Evolutionary conservation across 2,329 filamentous ascomycete genomes (phyloP).

Genomic region (Aciculosporium take): DNA sequence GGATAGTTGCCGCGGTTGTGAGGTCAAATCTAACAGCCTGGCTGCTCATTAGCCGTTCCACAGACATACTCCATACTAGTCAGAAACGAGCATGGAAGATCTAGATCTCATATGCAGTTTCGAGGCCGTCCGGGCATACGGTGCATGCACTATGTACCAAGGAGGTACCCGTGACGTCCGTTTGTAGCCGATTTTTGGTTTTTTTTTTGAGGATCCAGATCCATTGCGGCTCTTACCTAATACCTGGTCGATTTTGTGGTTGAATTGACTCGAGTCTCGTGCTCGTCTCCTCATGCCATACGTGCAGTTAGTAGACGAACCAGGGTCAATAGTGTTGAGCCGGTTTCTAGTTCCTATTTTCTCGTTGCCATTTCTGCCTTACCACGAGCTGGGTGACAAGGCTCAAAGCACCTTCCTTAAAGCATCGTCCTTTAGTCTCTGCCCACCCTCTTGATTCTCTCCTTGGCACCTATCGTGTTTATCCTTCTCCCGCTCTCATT

Average conservation of each 20-base stretch:
- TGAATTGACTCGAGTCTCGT: no score
- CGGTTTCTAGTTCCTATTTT: background rate
- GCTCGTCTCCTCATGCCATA: background rate
- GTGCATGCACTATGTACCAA: background rate
- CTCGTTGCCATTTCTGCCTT: background rate
- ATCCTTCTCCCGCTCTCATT: background rate
- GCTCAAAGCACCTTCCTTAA: background rate
- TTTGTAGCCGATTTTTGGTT: background rate
- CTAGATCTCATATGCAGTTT: background rate
- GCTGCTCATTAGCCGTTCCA: constrained; percentile 1
- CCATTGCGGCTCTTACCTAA: background rate
- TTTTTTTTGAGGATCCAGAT: background rate
- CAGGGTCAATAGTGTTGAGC: background rate
- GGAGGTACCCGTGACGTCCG: no score
- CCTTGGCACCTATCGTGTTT: background rate
- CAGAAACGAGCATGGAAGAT: background rate
- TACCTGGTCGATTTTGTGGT: no score
- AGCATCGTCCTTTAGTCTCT: background rate
- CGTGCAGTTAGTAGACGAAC: background rate
- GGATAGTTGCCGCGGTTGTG: background rate
- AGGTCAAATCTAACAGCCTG: background rate
- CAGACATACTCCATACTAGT: background rate
- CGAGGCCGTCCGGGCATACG: background rate
- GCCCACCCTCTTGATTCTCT: background rate
- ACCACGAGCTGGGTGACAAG: background rate